Conservation (phyloP, 768 basidiomycete genomes). For the Rhodotorula paludigena region DNA sequence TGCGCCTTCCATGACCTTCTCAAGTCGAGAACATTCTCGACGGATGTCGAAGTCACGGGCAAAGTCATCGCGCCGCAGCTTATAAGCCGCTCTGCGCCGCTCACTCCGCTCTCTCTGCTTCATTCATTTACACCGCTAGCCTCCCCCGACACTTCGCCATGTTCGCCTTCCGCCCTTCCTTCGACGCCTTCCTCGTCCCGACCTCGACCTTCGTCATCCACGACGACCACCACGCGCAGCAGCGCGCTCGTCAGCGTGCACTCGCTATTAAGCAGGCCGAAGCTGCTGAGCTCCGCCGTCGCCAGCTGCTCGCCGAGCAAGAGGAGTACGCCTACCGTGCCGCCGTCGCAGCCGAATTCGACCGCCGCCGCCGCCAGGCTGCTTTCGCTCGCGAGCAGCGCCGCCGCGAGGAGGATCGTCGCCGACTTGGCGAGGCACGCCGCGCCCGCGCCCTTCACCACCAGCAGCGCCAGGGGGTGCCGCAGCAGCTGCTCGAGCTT, state of each 20-base stretch:
- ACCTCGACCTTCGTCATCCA: not conserved
- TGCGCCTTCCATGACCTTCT: not conserved
- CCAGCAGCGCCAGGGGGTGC: not conserved
- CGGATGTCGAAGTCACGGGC: not conserved
- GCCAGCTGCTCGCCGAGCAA: not conserved
- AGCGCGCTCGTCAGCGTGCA: not conserved
- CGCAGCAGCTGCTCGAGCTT: not conserved
- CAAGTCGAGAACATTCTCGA: not conserved
- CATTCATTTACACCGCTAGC: not conserved
- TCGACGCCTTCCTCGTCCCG: not conserved
- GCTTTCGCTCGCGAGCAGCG: not conserved
- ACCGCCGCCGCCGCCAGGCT: not conserved
- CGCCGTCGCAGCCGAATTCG: not conserved
- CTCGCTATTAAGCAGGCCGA: not conserved
- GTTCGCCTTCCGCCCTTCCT: not conserved
- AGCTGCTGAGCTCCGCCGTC: not conserved
- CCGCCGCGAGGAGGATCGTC: not conserved
- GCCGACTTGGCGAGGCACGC: not conserved
- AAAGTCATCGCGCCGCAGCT: not conserved
- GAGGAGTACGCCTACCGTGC: not conserved
- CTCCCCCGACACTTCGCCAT: not conserved
- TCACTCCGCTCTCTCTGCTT: too few relatives aligned
- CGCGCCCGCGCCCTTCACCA: not conserved
- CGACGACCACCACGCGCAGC: not conserved
- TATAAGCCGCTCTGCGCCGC: too few relatives aligned